Evolutionary conservation across 306 rosid species (phyloP), one percentile per base, ranked within the genome.

Genomic region (Dryas alaskensis): DNA sequence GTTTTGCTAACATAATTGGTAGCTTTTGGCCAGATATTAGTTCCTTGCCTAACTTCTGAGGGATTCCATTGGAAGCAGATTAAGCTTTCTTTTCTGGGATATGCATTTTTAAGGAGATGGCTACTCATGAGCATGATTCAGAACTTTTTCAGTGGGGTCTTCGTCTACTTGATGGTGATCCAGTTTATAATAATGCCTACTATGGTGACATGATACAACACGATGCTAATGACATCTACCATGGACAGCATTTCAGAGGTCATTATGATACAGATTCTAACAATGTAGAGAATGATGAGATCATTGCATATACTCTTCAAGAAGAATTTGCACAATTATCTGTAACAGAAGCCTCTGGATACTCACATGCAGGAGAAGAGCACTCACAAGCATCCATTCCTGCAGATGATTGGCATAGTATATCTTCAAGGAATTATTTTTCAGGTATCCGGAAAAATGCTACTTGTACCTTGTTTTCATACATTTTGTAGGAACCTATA

Each of bases 251-350:
- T 85, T 60, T 59, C 61, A 88, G 87, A 57, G 76, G 48, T 81
- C 78, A 83, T 58, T 86, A 90, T 77, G 86, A 78, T 74, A 48
- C 81, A 7, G 89, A 84, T 54, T 17, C 70, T 59, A 83, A 71
- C 74, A 76, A 81, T 76, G 85, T 90, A 57, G 90, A 93, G 80
- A 89, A 89, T 68, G 98, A 93, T 57, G 98, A 87, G 84, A 78
- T 85, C 70, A 89, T 93, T 83, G 96, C 97, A 6, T 80, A 76
- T 39, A 77, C 89, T 37, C 96, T 93, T 64, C 98, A 90, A 82
- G 93, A 93, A 78, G 91, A 90, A 76, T 90, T 84, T 83, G 79
- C 89, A 10, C 86, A 57, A 55, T 82, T 90, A 61, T 82, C 84
- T 4, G 60, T 89, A 47, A 75, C 75, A 14, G 97, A 92, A 60